Conservation (phyloP, 441 rosid species). For the Gossypium lobatum region DNA sequence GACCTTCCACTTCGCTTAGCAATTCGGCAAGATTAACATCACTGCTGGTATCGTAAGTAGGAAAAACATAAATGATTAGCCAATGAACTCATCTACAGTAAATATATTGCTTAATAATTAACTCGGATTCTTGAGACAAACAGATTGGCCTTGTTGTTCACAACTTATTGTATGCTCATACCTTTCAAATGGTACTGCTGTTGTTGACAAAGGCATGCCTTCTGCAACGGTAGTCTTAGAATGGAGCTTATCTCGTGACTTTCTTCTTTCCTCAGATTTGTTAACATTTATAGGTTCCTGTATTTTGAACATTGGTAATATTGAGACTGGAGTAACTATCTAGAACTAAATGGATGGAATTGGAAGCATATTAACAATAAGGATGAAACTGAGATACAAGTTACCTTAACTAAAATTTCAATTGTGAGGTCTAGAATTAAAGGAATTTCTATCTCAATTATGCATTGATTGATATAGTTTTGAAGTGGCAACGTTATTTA, state of each 20-base stretch:
- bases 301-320: background rate
- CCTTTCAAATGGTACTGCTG: constrained; percentile 28
- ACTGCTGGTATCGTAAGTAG: constrained; percentile 17
- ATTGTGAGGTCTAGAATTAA: background rate
- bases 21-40: background rate
- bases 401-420: background rate
- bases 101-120: background rate
- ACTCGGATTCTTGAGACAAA: background rate
- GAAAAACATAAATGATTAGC: background rate
- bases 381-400: background rate
- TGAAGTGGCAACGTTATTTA: background rate
- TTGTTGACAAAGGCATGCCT: background rate
- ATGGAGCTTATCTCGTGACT: background rate
- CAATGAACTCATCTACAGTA: background rate
- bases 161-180: constrained; percentile 22
- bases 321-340: background rate
- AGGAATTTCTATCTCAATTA: background rate
- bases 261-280: constrained; percentile 6
- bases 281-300: constrained; percentile 9
- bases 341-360: constrained; percentile 2
- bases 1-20: constrained; percentile 17
- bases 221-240: constrained; percentile 2
- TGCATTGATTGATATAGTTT: constrained; percentile 5
- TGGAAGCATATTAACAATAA: background rate
- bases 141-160: constrained; percentile 8